Evolutionary conservation across 768 basidiomycete genomes (phyloP), one percentile per base, ranked within the genome.

Genomic region (Trametes cingulata): DNA sequence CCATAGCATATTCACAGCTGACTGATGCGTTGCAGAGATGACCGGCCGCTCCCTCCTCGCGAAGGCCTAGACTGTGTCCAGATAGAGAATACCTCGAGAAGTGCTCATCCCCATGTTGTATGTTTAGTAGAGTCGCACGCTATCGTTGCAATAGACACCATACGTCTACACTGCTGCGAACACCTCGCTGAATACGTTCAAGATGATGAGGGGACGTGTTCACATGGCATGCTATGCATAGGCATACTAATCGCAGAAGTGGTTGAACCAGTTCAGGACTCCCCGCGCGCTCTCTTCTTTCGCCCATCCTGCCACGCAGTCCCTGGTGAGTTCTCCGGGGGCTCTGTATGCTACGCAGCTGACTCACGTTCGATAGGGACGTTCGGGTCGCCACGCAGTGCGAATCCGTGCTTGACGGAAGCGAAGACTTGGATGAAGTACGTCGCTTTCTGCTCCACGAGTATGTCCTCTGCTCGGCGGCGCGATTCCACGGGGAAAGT

Each of bases 401-500:
- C 47, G 39, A 57, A 78, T 2, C 77, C 77, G 33, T 78, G 77
- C 8, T 65, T 61, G 12, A 79, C 73, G 0, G 75, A 73, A 5
- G 82, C 80, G 68, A 87, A 87, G 15, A 83, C 66, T 47, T 86
- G 85, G 60, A 85, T 74, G 61, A 84, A 80, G 67, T 86, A 87
- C 0, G 72, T 74, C 0, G 79, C 78, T 54, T 83, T 83, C 22
- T 68, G 73, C 53, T 79, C 79, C 7, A 78, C 74, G 15, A 88
- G 70, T 8, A 85, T 80, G 48, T 85, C 83, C 59, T 86, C 86
- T 0, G 81, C 82, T 1, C 78, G 74, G 25, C 80, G 81, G 35
- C 86, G 83, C 0, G 78, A 77, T n/a, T 77, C 75, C 0, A 74
- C 20, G 1, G 82, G 76, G 75, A 87, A 87, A 0, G 84, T 78